phyloP scores from a whole-genome alignment of 2,329 filamentous ascomycete genomes.

The Graphilbum fragrans region DNA sequence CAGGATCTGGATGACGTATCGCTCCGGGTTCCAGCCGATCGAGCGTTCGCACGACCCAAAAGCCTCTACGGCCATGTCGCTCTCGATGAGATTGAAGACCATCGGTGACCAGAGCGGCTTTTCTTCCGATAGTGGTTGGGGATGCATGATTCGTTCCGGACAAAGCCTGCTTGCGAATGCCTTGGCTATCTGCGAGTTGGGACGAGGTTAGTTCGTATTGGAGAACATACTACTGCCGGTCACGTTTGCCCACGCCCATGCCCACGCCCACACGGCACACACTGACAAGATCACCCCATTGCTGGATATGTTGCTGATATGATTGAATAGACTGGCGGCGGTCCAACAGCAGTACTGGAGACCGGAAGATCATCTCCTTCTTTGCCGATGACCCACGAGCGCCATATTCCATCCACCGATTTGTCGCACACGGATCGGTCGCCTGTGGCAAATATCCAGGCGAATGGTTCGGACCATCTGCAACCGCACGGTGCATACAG shows the following conservation, averaged over 20 bases:
- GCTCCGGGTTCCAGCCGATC: slow-evolving; percentile 75
- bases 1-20: slow-evolving; percentile 91
- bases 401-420: slow-evolving; percentile 89
- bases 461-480: slow-evolving; percentile 98
- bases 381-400: slow-evolving; percentile 82
- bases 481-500: slow-evolving; percentile 89
- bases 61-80: slow-evolving; percentile 59
- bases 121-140: slow-evolving; percentile 90
- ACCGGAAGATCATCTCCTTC: slow-evolving; percentile 60
- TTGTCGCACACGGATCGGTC: slow-evolving; percentile 75
- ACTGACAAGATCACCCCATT: too few species aligned
- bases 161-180: slow-evolving; percentile 88
- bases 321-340: slow-evolving; percentile 57
- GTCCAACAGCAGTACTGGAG: slow-evolving; percentile 41
- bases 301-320: too few species aligned
- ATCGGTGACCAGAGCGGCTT: slow-evolving; percentile 72
- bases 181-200: slow-evolving; percentile 58
- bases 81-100: slow-evolving; percentile 73
- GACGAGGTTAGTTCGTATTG: slow-evolving; percentile 51
- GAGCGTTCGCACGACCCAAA: slow-evolving; percentile 64
- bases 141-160: slow-evolving; percentile 96
- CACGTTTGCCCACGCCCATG: background rate
- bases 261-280: too few species aligned
- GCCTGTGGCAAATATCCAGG: slow-evolving; percentile 91
- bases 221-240: background rate